Evolutionary conservation across 164 flowering plant genomes (phyloP).

Genomic region (Berberis vulgaris): DNA sequence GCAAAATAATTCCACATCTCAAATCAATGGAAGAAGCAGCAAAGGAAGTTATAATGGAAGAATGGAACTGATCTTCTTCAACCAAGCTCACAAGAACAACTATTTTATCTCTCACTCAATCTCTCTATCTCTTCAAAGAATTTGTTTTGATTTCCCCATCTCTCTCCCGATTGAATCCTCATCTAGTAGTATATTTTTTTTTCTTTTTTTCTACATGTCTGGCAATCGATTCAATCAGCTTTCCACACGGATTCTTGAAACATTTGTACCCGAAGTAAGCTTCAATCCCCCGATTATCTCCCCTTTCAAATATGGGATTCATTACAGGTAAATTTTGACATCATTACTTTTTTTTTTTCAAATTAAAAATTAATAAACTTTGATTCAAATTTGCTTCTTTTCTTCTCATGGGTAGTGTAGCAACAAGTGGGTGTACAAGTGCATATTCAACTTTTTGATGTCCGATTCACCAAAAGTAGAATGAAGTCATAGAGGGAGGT

Average conservation of each 20-base stretch:
- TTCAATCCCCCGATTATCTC: slow-evolving; percentile 63
- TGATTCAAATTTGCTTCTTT: not conserved
- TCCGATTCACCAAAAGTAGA: too few relatives aligned
- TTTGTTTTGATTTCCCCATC: slow-evolving; percentile 5
- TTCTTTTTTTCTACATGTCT: slow-evolving; percentile 23
- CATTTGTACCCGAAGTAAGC: slow-evolving; percentile 89
- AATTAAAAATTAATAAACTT: not conserved
- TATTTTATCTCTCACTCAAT: slow-evolving; percentile 34
- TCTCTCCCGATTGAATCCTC: not conserved
- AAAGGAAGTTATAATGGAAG: slow-evolving; percentile 36
- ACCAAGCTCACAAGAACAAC: slow-evolving; percentile 66
- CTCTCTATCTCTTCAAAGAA: slow-evolving; percentile 51
- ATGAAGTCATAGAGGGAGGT: too few relatives aligned
- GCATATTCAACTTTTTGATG: too few relatives aligned
- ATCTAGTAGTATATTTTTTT: not conserved
- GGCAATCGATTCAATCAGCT: slow-evolving; percentile 48
- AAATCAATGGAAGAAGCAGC: not conserved
- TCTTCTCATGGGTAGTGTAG: not conserved
- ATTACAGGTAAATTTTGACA: slow-evolving; percentile 51
- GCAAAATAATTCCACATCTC: too few relatives aligned
- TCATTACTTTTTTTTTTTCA: not conserved
- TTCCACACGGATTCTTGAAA: slow-evolving; percentile 56
- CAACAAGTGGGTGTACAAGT: too few relatives aligned
- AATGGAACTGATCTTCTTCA: slow-evolving; percentile 78
- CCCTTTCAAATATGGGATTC: slow-evolving; percentile 94